Evolutionary conservation across 2,329 filamentous ascomycete genomes (phyloP).

Genomic region (Pseudocercospora eumusae): DNA sequence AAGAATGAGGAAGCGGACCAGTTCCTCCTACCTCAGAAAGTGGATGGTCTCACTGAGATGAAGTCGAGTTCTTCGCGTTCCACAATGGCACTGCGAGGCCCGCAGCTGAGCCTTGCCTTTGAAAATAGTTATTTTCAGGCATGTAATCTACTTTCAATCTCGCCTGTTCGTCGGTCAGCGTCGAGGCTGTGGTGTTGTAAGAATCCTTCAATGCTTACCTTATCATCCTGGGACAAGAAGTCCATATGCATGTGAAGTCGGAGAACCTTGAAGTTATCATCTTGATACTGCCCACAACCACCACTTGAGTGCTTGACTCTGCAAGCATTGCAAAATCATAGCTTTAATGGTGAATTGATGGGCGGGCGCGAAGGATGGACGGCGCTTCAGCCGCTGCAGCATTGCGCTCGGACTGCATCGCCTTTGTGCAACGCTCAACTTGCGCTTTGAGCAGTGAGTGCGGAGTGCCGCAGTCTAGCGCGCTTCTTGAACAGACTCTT

Average conservation of each 20-base stretch:
- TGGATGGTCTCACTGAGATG: background rate
- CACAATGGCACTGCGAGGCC: background rate
- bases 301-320: background rate
- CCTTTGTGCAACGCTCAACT: background rate
- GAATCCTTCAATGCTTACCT: constrained; percentile 5
- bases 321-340: background rate
- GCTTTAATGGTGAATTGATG: background rate
- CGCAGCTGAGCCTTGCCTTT: background rate
- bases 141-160: too few relatives aligned
- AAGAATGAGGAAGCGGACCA: background rate
- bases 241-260: background rate
- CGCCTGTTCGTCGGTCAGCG: background rate
- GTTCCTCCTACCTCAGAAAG: background rate
- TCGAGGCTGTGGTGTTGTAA: constrained; percentile 1
- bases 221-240: background rate
- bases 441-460: background rate
- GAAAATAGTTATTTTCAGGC: background rate
- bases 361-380: background rate
- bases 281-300: background rate
- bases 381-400: background rate
- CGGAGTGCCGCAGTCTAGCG: background rate
- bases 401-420: background rate
- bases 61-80: background rate
- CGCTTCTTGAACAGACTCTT: background rate
- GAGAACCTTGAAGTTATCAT: background rate